Evolutionary conservation across 306 rosid genomes (phyloP).

Genomic region (Hippophae rhamnoides): DNA sequence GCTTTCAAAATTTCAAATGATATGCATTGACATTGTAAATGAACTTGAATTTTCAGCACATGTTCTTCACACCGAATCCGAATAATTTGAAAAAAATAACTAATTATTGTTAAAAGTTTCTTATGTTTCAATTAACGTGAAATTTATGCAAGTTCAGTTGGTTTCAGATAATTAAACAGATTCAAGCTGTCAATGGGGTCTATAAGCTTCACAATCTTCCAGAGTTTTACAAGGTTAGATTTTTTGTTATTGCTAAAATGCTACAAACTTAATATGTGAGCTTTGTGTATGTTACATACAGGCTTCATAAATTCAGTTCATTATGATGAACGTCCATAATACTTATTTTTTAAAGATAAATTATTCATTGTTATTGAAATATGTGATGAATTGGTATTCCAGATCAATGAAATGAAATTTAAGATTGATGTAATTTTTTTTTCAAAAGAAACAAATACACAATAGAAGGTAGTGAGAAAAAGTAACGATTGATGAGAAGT

Average conservation of each 20-base stretch:
- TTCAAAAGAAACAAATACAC: too few relatives aligned
- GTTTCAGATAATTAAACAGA: constrained; percentile 70
- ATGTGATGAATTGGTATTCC: too few relatives aligned
- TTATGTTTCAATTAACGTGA: background rate
- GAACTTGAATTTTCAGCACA: too few relatives aligned
- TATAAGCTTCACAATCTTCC: constrained; percentile 91
- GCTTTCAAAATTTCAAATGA: background rate
- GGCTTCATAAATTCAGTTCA: background rate
- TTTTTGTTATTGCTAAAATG: background rate
- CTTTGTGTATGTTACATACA: background rate
- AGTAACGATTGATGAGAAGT: too few relatives aligned
- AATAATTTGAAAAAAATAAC: too few relatives aligned
- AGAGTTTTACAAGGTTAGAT: constrained; percentile 67
- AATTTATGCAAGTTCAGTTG: constrained; percentile 5
- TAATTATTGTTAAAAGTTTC: too few relatives aligned
- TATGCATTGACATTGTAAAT: too few relatives aligned
- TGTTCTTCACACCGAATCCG: too few relatives aligned
- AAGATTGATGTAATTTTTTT: too few relatives aligned
- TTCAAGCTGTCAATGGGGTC: constrained; percentile 60
- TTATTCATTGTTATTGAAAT: background rate
- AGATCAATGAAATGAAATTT: too few relatives aligned
- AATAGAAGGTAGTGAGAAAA: too few relatives aligned
- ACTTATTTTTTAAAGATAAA: background rate
- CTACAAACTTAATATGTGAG: background rate
- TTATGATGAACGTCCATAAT: background rate